Conservation (phyloP, 257 asterid species). For the Nicotiana attenuata region DNA sequence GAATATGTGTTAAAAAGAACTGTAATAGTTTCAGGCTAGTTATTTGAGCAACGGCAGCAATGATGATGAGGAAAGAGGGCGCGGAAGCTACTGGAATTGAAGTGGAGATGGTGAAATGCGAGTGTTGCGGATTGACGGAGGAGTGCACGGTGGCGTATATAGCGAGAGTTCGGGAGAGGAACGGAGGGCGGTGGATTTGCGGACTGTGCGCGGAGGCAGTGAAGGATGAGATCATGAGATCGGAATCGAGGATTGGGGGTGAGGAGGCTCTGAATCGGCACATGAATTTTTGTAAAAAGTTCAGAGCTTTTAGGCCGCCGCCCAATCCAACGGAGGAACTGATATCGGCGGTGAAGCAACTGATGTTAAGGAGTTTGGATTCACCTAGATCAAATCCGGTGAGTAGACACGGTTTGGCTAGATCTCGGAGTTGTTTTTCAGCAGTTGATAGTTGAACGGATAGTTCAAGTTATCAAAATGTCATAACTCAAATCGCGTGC, state of each 20-base stretch:
- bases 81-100: neutral
- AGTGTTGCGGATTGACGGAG: constrained; percentile 80
- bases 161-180: constrained; percentile 43
- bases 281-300: constrained; percentile 65
- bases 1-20: neutral
- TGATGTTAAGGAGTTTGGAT: constrained; percentile 66
- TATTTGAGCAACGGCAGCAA: neutral
- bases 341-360: constrained; percentile 67
- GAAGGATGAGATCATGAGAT: constrained; percentile 58
- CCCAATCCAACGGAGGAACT: constrained; percentile 45
- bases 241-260: constrained; percentile 36
- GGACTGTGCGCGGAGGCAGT: constrained; percentile 86
- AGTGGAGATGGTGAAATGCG: constrained; percentile 48
- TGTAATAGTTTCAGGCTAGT: neutral
- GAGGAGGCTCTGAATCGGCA: constrained; percentile 74
- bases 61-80: too few species aligned
- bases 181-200: constrained; percentile 77
- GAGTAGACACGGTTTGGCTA: constrained; percentile 33
- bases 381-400: constrained; percentile 54
- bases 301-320: constrained; percentile 54
- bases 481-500: neutral
- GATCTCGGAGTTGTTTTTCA: constrained; percentile 45
- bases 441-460: constrained; percentile 27
- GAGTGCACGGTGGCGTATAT: constrained; percentile 76
- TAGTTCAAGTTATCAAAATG: neutral